phyloP scores from a whole-genome alignment of 2,329 filamentous ascomycete species.

The Microcyclosporella mali region DNA sequence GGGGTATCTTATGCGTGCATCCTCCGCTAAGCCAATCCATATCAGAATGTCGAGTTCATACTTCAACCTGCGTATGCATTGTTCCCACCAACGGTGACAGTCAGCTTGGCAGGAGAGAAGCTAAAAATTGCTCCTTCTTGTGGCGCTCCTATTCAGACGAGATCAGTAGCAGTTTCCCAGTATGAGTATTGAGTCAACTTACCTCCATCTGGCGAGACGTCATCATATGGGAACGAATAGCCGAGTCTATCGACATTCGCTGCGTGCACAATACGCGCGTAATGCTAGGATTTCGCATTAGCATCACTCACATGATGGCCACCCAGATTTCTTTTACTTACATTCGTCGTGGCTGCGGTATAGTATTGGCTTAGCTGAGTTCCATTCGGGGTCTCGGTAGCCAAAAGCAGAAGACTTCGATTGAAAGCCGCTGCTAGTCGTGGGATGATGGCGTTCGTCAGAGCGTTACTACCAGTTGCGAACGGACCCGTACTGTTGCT shows the following conservation, averaged over 20 bases:
- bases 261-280: constrained; percentile 30
- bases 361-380: constrained; percentile 27
- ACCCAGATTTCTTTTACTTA: no score
- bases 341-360: constrained; percentile 25
- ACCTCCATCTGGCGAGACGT: constrained; percentile 54
- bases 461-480: constrained; percentile 37
- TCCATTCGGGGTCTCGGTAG: constrained; percentile 33
- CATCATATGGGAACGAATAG: constrained; percentile 64
- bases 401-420: constrained; percentile 58
- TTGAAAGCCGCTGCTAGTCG: constrained; percentile 72
- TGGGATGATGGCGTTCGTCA: constrained; percentile 57
- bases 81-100: constrained; percentile 27
- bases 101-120: constrained; percentile 22
- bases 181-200: constrained; percentile 26
- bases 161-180: constrained; percentile 28
- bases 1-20: neutral
- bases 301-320: neutral
- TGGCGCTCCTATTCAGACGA: constrained; percentile 11
- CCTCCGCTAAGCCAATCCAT: neutral
- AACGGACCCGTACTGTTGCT: constrained; percentile 61
- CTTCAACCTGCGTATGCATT: constrained; percentile 22
- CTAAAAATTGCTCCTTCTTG: constrained; percentile 31
- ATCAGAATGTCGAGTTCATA: neutral
- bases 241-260: constrained; percentile 53
- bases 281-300: constrained; percentile 23